These are phyloP conservation scores for Kwoniella botswanensis DNA, from an alignment of 768 basidiomycete species.

Conservation along the genomic window DNA sequence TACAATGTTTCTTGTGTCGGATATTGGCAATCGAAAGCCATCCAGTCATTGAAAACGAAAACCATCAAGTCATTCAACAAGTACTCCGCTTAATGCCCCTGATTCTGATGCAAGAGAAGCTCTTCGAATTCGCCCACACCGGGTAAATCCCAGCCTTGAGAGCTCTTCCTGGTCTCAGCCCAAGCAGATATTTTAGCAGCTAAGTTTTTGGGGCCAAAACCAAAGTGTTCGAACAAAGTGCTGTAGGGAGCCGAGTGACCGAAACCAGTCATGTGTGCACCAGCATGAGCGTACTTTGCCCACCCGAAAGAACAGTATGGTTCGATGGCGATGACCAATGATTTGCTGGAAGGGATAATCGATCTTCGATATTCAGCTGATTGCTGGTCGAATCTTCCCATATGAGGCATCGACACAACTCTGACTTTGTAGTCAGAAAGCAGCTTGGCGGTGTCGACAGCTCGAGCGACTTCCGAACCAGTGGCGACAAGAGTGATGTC, in stretches of 20 bases:
- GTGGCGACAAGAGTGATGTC: slow-evolving; percentile 53
- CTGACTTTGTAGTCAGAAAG: slow-evolving; percentile 38
- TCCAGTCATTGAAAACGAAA: too few relatives aligned
- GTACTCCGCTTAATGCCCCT: neutral
- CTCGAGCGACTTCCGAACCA: slow-evolving; percentile 52
- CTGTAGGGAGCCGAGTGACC: slow-evolving; percentile 54
- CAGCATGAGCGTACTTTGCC: slow-evolving; percentile 57
- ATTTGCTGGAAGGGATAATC: slow-evolving; percentile 26
- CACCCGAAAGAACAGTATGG: slow-evolving; percentile 55
- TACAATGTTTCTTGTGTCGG: too few relatives aligned
- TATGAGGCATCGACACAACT: slow-evolving; percentile 56
- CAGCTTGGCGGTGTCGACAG: slow-evolving; percentile 46
- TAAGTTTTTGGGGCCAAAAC: slow-evolving; percentile 52
- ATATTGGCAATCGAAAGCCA: too few relatives aligned
- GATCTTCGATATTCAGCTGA: slow-evolving; percentile 38
- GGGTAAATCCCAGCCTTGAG: slow-evolving; percentile 30
- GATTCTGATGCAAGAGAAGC: slow-evolving; percentile 28
- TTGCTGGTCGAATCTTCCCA: slow-evolving; percentile 51
- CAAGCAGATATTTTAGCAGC: slow-evolving; percentile 43
- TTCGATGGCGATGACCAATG: slow-evolving; percentile 54
- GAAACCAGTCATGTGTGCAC: slow-evolving; percentile 55
- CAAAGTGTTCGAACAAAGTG: slow-evolving; percentile 53
- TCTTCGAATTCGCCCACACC: slow-evolving; percentile 56
- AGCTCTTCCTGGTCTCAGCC: slow-evolving; percentile 13
- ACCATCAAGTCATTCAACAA: too few relatives aligned